These are phyloP conservation scores for Berberis thunbergii DNA, from an alignment of 164 flowering plant genomes.

Conservation along the genomic window DNA sequence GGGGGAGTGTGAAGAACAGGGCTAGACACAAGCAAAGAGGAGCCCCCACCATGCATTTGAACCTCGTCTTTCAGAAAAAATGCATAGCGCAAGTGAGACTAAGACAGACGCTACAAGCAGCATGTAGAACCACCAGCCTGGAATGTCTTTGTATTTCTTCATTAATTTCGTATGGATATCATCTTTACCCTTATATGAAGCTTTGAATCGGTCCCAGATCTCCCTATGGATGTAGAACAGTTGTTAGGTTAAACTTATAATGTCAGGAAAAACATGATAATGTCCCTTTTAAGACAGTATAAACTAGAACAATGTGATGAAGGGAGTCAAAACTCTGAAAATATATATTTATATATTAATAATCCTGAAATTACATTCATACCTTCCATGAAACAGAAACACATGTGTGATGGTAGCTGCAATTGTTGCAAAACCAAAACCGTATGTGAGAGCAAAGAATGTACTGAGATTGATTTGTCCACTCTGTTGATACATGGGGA, in stretches of 20 bases:
- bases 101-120: conserved; percentile 30
- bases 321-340: too few species aligned
- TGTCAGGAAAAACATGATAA: not conserved
- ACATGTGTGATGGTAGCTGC: conserved; percentile 54
- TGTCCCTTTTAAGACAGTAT: too few species aligned
- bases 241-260: not conserved
- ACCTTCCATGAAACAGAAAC: conserved; percentile 53
- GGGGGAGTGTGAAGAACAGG: conserved; percentile 67
- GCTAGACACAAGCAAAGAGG: conserved; percentile 56
- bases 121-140: conserved; percentile 61
- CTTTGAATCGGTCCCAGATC: conserved; percentile 23
- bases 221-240: conserved; percentile 29
- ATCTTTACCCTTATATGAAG: conserved; percentile 26
- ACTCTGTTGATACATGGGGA: conserved; percentile 18
- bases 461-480: conserved; percentile 38
- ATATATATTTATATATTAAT: too few species aligned
- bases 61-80: conserved; percentile 47
- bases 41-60: conserved; percentile 92
- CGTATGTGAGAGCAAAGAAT: conserved; percentile 48
- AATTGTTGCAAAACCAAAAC: conserved; percentile 52
- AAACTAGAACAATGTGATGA: too few species aligned
- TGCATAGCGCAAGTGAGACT: conserved; percentile 50
- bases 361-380: not conserved
- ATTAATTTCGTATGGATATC: conserved; percentile 77
- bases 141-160: conserved; percentile 60